Evolutionary conservation across 371 early-diverging fungal species (phyloP), one percentile per base, ranked within the genome.

Genomic region (Mucor sp.): DNA sequence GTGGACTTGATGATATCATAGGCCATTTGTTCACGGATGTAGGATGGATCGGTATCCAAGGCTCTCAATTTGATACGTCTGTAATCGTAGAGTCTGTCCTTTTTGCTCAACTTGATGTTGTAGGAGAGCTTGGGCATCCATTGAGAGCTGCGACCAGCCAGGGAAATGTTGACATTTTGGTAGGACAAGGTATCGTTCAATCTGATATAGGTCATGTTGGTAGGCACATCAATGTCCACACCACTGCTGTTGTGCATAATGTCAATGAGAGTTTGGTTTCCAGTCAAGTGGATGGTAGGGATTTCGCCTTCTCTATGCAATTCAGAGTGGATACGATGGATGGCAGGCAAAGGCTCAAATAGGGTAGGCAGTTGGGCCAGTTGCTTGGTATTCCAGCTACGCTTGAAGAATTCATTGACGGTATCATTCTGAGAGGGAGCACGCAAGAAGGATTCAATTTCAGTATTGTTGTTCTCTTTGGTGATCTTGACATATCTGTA

Each of bases 21-120:
- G 19, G 77, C 79, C 19, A 87, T n/a, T 59, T 79, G 77, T 43
- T 87, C 87, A 15, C 82, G 74, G 33, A 87, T 77, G 63, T 78
- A 82, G 6, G 84, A 76, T 1, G 81, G 75, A 56, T 87, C 87
- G 0, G 77, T 74, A 23, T 53, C 44, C 33, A 74, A 64, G 1
- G 77, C 61, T 21, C 79, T 68, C 11, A 78, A 47, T 35, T 81
- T 81, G 28, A 81, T 25, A 19, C 66, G 68, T 30, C 71, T 62
- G 33, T 78, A 75, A 0, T 69, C 72, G 48, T 68, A 75, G 4
- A 80, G 65, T 12, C 37, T 57, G 2, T 70, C 58, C 9, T 74
- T 61, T 17, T 70, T 25, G 28, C 47, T 14, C 65, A 77, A 41
- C 30, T 77, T 69, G 11, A 80, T 11, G 33, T 70, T 77, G 53